Conservation (phyloP, 2,329 filamentous ascomycete genomes). For the Aspergillus pseudoterreus region DNA sequence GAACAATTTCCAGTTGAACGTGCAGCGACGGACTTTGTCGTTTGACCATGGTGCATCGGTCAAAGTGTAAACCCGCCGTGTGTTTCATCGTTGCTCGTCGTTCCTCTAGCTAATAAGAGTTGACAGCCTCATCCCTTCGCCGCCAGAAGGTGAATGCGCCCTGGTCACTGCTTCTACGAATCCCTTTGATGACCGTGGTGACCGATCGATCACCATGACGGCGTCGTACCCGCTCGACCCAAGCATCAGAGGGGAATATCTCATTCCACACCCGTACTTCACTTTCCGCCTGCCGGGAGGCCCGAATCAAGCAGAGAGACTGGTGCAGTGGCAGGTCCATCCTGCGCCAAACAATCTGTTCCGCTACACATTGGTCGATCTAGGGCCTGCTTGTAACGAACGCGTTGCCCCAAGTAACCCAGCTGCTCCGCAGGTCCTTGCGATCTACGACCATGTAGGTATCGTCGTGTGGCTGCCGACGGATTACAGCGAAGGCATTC, state of each 20-base stretch:
- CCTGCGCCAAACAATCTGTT: constrained; percentile 5
- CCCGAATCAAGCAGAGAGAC: background rate
- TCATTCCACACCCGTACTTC: constrained; percentile 8
- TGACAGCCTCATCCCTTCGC: background rate
- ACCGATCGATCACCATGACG: constrained; percentile 1
- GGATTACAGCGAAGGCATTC: constrained; percentile 6
- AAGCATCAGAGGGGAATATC: constrained; percentile 7
- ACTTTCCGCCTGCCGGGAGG: constrained; percentile 2
- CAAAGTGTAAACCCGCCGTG: background rate
- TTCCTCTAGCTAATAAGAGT: background rate
- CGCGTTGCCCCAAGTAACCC: background rate
- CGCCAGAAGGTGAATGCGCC: background rate
- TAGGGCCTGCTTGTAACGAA: background rate
- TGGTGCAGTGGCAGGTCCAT: constrained; percentile 8
- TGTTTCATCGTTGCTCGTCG: background rate
- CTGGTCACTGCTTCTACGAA: background rate
- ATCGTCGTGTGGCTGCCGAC: constrained; percentile 6
- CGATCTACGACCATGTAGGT: constrained; percentile 7
- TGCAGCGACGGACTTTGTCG: constrained; percentile 1
- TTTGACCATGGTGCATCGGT: background rate
- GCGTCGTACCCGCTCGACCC: constrained; percentile 2
- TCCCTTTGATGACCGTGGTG: background rate
- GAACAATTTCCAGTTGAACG: background rate
- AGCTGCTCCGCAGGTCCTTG: background rate
- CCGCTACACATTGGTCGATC: constrained; percentile 6